Evolutionary conservation across 352 stramenopile species (phyloP).

Genomic region (Thalassiosira livingstoniorum): DNA sequence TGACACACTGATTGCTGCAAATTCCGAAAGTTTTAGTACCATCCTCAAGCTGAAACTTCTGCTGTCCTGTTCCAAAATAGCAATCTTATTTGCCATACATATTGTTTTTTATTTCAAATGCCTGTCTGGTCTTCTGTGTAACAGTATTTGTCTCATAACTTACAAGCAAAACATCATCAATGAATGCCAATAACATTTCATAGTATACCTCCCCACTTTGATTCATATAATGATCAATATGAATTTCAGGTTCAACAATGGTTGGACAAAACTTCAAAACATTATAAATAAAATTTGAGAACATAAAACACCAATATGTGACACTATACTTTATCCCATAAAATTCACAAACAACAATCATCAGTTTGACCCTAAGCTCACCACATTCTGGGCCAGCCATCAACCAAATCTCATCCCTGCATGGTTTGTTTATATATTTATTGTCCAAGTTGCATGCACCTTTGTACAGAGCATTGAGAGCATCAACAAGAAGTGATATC

Average conservation of each 20-base stretch:
- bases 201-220: slow-evolving; percentile 51
- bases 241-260: background rate
- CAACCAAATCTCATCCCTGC: slow-evolving; percentile 49
- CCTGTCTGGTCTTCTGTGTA: slow-evolving; percentile 14
- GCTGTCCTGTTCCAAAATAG: slow-evolving; percentile 1
- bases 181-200: slow-evolving; percentile 59
- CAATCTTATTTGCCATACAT: background rate
- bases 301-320: no score
- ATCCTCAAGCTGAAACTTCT: slow-evolving; percentile 12
- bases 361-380: slow-evolving; percentile 2
- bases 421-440: slow-evolving; percentile 55
- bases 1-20: slow-evolving; percentile 38
- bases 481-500: slow-evolving; percentile 50
- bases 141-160: slow-evolving; percentile 3
- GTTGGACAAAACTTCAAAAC: no score
- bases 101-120: slow-evolving; percentile 15
- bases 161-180: slow-evolving; percentile 58
- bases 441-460: slow-evolving; percentile 52
- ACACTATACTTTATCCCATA: no score
- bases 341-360: slow-evolving; percentile 29
- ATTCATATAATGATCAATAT: background rate
- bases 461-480: slow-evolving; percentile 58
- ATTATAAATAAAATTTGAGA: no score
- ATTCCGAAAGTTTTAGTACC: slow-evolving; percentile 22
- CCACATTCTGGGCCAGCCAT: slow-evolving; percentile 47